Evolutionary conservation across 495 filamentous ascomycete genomes (phyloP).

Genomic region (Penicillium robsamsonii): DNA sequence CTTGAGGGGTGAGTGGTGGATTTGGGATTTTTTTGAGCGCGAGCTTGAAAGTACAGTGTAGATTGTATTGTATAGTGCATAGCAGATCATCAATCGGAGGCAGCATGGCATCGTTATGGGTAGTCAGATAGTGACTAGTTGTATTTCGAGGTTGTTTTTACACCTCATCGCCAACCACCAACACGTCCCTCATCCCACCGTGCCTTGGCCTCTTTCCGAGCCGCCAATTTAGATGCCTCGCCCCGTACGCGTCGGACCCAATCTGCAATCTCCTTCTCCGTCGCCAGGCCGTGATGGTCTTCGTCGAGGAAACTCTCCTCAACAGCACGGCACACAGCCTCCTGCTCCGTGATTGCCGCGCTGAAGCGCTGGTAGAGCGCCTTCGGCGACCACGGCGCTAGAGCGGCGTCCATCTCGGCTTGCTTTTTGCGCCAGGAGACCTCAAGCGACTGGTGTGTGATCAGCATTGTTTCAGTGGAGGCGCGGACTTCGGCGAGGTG

Average conservation of each 20-base stretch:
- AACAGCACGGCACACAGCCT: conserved; percentile 72
- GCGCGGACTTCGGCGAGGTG: conserved; percentile 62
- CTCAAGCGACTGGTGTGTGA: conserved; percentile 80
- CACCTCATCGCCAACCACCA: conserved; percentile 78
- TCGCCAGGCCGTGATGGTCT: conserved; percentile 52
- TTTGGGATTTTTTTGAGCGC: background rate
- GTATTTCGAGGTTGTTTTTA: background rate
- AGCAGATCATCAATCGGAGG: background rate
- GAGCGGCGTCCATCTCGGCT: conserved; percentile 77
- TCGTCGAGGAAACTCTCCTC: conserved; percentile 87
- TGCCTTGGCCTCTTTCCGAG: conserved; percentile 76
- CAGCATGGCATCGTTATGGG: conserved; percentile 2
- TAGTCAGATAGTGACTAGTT: background rate
- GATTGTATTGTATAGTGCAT: conserved; percentile 3
- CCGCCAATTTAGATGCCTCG: conserved; percentile 69
- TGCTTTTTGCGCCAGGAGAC: conserved; percentile 89
- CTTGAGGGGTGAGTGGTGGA: background rate
- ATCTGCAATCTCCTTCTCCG: conserved; percentile 76
- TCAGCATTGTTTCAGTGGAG: conserved; percentile 72
- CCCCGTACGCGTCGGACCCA: conserved; percentile 79
- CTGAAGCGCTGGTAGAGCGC: conserved; percentile 75
- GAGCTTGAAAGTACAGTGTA: background rate
- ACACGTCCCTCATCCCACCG: conserved; percentile 94
- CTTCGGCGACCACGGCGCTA: conserved; percentile 81
- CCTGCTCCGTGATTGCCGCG: conserved; percentile 77